Evolutionary conservation across 23 red algal species (phyloP), one percentile per base, ranked within the genome.

Genomic region (Pyropia yezoensis): DNA sequence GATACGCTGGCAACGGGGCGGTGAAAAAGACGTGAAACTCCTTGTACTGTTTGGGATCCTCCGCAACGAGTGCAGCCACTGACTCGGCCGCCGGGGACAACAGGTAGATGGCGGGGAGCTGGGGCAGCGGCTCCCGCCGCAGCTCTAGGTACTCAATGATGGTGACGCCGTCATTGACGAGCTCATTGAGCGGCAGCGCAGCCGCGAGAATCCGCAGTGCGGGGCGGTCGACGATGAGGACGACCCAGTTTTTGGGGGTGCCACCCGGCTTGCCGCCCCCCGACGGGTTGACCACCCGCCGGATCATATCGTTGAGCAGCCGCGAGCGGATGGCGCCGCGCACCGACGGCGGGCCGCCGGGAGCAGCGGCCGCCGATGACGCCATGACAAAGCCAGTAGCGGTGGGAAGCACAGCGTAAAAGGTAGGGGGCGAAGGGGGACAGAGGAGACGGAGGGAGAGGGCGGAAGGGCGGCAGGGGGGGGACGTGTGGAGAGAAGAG

Each of bases 11-110:
- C 25, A 96, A 33, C 18, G 73, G 77, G 60, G 52, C 64, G 7
- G 84, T 84, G 34, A 86, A 88, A 45, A 96, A 96, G n/a, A 96
- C 61, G 73, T 89, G 84, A 61, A 78, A 83, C 50, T 60, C 68
- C 15, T 75, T 72, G 74, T 93, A 83, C 50, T 84, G 77, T 13
- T 67, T 53, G 5, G 78, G 64, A 14, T 54, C 23, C 49, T 96
- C 91, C 4, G 83, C 65, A 14, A 77, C 57, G 18, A 96, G 72
- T 50, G 72, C 65, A 16, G 78, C 21, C 2, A 96, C 66, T 21
- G 81, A 88, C 33, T 83, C 66, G 14, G 80, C 67, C 15, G 51
- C 68, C 6, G 83, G 83, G 15, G 83, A 70, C 11, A 88, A 54
- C 53, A 96, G 83, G 75, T 89, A 96, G 6, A 96, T 61, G 4